Evolutionary conservation across 306 rosid species (phyloP).

Genomic region (Vachellia pachyceras): DNA sequence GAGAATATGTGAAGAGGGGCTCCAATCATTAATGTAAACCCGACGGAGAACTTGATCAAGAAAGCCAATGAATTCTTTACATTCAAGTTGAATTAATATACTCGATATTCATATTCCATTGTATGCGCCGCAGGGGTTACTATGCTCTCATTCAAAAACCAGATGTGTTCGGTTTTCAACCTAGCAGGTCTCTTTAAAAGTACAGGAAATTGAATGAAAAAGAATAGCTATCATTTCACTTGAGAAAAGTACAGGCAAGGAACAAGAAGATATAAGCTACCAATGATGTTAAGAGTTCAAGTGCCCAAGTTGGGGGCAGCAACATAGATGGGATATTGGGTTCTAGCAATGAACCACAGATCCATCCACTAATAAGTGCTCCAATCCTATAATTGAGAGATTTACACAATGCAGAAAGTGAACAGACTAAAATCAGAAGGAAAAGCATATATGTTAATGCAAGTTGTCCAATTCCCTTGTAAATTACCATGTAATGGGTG

Average conservation of each 20-base stretch:
- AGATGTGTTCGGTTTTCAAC: constrained; percentile 37
- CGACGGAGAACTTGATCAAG: neutral
- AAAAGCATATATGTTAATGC: neutral
- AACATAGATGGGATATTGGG: constrained; percentile 81
- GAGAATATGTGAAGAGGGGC: neutral
- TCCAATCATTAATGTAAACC: neutral
- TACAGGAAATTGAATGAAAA: constrained; percentile 17
- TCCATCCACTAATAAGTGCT: constrained; percentile 78
- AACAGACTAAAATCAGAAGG: neutral
- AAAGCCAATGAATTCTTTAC: neutral
- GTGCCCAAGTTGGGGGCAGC: constrained; percentile 87
- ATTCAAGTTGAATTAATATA: neutral
- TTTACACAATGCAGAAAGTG: constrained; percentile 15
- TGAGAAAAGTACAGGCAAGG: constrained; percentile 86
- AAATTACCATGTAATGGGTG: constrained; percentile 79
- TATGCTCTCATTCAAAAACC: constrained; percentile 20
- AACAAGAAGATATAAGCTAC: constrained; percentile 81
- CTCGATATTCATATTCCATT: constrained; percentile 4
- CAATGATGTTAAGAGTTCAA: constrained; percentile 55
- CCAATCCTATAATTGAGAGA: constrained; percentile 67
- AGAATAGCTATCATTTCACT: constrained; percentile 49
- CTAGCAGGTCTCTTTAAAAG: constrained; percentile 14
- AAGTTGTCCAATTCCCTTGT: constrained; percentile 7
- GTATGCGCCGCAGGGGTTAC: neutral
- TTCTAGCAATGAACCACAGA: constrained; percentile 76